Percentiles rank a stretch among this genome's conserved stretches.
phyloP scores from a whole-genome alignment of 148 eudicot species.

The Vaccinium darrowii region DNA sequence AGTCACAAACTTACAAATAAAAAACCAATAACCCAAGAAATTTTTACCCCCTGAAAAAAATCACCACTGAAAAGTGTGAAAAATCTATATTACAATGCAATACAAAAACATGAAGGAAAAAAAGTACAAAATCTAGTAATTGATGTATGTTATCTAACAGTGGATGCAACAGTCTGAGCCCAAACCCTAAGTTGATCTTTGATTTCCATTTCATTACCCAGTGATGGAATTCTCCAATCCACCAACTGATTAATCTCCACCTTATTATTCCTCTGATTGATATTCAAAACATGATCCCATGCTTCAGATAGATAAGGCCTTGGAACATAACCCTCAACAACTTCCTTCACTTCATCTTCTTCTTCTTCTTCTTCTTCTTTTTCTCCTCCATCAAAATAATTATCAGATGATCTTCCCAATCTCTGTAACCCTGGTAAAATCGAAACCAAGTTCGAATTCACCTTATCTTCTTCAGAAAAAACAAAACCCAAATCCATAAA shows the following conservation, averaged over 20 bases:
- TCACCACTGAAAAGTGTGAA: not conserved
- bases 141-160: constrained; percentile 19
- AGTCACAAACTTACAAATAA: not conserved
- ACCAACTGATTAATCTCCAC: constrained; percentile 19
- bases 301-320: constrained; percentile 50
- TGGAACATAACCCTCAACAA: not conserved
- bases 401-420: constrained; percentile 17
- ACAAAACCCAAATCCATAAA: constrained; percentile 58
- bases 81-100: not conserved
- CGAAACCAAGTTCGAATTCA: constrained; percentile 33
- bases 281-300: constrained; percentile 24
- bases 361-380: not conserved
- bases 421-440: constrained; percentile 53
- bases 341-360: not conserved
- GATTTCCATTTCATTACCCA: constrained; percentile 33
- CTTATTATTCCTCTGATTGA: not conserved
- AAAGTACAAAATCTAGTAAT: not conserved
- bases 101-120: not conserved
- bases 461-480: constrained; percentile 45
- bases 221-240: constrained; percentile 39
- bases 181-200: constrained; percentile 43
- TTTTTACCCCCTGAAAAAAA: not conserved
- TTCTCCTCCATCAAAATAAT: not conserved
- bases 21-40: not conserved
- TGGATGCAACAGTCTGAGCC: constrained; percentile 54